Conservation (phyloP, 2,329 filamentous ascomycete species). For the Ascosphaera apis region DNA sequence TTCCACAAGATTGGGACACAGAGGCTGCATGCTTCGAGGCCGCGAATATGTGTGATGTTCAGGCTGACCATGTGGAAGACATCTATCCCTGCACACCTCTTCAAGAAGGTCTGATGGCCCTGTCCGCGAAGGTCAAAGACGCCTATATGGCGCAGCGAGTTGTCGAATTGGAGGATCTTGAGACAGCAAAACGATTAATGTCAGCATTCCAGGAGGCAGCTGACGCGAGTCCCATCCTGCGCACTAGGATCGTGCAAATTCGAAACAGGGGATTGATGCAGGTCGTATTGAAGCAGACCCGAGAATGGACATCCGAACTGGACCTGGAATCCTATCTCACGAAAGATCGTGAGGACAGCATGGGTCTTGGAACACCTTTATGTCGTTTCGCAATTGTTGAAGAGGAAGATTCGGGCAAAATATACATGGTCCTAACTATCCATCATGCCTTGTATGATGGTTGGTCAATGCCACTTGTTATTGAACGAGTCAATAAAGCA, state of each 20-base stretch:
- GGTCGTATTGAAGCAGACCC: constrained; percentile 9
- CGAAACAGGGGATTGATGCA: constrained; percentile 6
- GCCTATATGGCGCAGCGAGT: constrained; percentile 20
- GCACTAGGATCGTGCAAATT: constrained; percentile 15
- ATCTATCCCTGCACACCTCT: constrained; percentile 14
- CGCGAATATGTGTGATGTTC: constrained; percentile 6
- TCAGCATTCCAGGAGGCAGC: constrained; percentile 16
- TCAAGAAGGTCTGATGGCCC: constrained; percentile 19
- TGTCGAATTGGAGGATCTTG: constrained; percentile 7
- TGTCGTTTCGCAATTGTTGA: constrained; percentile 7
- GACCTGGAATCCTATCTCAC: constrained; percentile 6
- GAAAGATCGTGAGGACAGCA: constrained; percentile 5
- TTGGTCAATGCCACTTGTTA: constrained; percentile 14
- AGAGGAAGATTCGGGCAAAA: constrained; percentile 1
- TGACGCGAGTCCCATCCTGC: constrained; percentile 15
- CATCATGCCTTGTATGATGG: constrained; percentile 21
- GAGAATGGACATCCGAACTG: constrained; percentile 7
- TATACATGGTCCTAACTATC: constrained; percentile 12
- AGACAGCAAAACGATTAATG: constrained; percentile 13
- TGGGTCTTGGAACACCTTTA: constrained; percentile 9
- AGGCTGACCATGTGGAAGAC: constrained; percentile 8
- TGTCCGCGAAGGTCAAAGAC: constrained; percentile 15
- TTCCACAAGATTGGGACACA: constrained; percentile 2
- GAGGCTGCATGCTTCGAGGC: constrained; percentile 2
- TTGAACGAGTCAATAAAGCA: constrained; percentile 11